Percentiles rank a stretch among this genome's conserved stretches.
phyloP scores from a whole-genome alignment of 2,329 filamentous ascomycete species.

The Paecilomyces fulvus region DNA sequence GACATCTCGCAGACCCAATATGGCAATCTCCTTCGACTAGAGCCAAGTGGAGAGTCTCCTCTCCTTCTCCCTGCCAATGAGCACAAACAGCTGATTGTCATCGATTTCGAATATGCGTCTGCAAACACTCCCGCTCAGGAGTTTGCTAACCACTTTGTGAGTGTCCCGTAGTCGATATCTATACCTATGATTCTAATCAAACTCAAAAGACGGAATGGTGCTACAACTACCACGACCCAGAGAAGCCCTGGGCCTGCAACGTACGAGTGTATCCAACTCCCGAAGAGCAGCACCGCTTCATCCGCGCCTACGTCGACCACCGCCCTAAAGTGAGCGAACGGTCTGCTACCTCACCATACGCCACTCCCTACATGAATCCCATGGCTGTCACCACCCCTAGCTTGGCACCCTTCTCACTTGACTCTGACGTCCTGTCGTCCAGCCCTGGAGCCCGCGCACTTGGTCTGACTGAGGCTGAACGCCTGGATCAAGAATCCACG shows the following conservation, averaged over 20 bases:
- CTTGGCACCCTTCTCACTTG: conserved; percentile 66
- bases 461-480: conserved; percentile 48
- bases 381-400: conserved; percentile 39
- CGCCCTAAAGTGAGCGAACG: conserved; percentile 45
- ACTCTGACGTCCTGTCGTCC: conserved; percentile 51
- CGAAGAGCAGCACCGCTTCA: conserved; percentile 76
- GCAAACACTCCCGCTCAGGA: conserved; percentile 81
- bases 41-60: conserved; percentile 65
- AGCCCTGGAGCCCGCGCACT: conserved; percentile 42
- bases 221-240: conserved; percentile 85
- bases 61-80: conserved; percentile 82
- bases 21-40: conserved; percentile 82
- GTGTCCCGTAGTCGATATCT: conserved; percentile 12
- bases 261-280: conserved; percentile 62
- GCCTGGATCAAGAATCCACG: conserved; percentile 51
- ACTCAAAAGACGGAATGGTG: conserved; percentile 69
- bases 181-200: conserved; percentile 1
- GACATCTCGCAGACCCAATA: conserved; percentile 70
- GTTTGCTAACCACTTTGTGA: conserved; percentile 92
- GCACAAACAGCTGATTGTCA: conserved; percentile 93
- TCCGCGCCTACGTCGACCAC: conserved; percentile 80
- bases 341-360: conserved; percentile 14
- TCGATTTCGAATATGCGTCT: conserved; percentile 95
- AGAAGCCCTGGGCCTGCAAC: conserved; percentile 58
- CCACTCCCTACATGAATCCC: conserved; percentile 42